These are phyloP conservation scores for Linanthus parryae DNA, from an alignment of 148 eudicot genomes.

Conservation along the genomic window DNA sequence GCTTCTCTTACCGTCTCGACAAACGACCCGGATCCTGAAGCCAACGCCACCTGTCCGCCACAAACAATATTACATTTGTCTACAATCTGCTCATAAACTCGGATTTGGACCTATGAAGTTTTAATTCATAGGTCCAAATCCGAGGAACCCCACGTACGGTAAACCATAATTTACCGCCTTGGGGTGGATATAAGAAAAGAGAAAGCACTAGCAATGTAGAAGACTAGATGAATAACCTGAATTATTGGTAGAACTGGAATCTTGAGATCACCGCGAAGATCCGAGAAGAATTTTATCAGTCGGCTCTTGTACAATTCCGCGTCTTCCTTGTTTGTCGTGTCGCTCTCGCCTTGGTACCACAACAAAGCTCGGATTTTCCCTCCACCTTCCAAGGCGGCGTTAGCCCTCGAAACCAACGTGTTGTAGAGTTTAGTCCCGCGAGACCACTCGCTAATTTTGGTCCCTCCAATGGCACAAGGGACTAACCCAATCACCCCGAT, in stretches of 20 bases:
- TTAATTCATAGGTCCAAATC: too few relatives aligned
- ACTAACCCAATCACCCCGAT: background rate
- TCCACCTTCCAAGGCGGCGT: background rate
- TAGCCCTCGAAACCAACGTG: background rate
- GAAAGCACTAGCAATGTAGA: too few relatives aligned
- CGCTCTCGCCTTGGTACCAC: conserved; percentile 1
- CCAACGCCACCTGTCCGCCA: conserved; percentile 8
- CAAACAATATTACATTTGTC: too few relatives aligned
- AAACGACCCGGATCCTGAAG: conserved; percentile 5
- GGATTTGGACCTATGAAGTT: too few relatives aligned
- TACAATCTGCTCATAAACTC: too few relatives aligned
- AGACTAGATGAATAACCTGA: too few relatives aligned
- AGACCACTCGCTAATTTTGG: conserved; percentile 1
- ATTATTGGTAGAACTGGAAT: background rate
- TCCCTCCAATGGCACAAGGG: conserved; percentile 7
- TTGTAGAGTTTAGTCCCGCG: background rate
- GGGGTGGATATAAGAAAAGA: too few relatives aligned
- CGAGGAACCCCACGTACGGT: too few relatives aligned
- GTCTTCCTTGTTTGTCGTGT: background rate
- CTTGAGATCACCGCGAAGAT: background rate
- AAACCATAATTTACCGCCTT: too few relatives aligned
- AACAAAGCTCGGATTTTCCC: background rate
- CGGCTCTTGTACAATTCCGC: background rate
- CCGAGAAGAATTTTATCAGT: background rate
- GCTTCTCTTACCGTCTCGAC: conserved; percentile 5